phyloP scores from a whole-genome alignment of 805 yeast genomes.

The Saccharomyces paradoxus region DNA sequence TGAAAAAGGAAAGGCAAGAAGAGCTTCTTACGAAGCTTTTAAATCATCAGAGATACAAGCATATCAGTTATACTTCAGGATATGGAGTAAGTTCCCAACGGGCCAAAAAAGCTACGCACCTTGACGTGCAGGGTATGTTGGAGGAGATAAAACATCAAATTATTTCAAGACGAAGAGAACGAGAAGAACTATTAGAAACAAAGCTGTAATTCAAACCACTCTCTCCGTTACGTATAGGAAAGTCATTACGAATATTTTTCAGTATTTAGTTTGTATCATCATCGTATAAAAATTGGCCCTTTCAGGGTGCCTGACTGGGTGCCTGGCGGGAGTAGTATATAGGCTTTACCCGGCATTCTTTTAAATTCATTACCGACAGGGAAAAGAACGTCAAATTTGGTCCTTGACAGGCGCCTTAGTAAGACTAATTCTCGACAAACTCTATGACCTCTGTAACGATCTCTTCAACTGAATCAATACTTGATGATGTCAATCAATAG shows the following conservation, averaged over 20 bases:
- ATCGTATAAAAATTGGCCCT: neutral
- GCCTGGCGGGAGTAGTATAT: neutral
- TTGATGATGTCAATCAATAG: neutral
- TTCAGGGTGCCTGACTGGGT: neutral
- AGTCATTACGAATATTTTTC: neutral
- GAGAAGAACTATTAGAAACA: neutral
- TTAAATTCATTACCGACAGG: neutral
- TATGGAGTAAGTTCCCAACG: neutral
- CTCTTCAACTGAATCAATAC: neutral
- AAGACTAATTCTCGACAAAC: neutral
- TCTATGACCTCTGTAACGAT: neutral
- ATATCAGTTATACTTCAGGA: constrained; percentile 5
- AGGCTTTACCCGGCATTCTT: neutral
- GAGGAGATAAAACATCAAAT: neutral
- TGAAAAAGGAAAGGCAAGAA: constrained; percentile 21
- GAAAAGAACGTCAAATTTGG: neutral
- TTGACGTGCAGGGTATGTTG: neutral
- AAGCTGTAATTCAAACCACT: neutral
- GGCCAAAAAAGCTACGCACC: neutral
- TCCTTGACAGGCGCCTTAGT: neutral
- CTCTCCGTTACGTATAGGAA: neutral
- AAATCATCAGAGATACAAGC: constrained; percentile 11
- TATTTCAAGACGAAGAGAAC: neutral
- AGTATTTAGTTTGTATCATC: neutral
- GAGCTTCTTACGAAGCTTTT: constrained; percentile 19